These are phyloP conservation scores for Melampsora americana DNA, from an alignment of 1,284 basidiomycete genomes.

Conservation along the genomic window DNA sequence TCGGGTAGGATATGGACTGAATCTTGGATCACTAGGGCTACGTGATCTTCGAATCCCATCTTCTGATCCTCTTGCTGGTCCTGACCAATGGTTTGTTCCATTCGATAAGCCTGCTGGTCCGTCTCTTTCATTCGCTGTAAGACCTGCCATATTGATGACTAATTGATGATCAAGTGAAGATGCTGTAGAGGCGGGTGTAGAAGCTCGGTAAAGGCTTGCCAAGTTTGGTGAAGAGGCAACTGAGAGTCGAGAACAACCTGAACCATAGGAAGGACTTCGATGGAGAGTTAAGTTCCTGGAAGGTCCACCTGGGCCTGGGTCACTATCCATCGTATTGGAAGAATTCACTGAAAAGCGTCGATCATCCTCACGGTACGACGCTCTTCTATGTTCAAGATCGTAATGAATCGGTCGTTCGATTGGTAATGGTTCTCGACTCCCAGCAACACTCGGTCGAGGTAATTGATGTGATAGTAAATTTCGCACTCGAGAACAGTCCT, in stretches of 20 bases:
- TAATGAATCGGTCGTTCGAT: constrained; percentile 26
- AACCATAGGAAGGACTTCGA: constrained; percentile 39
- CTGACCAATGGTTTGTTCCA: constrained; percentile 6
- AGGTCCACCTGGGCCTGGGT: constrained; percentile 36
- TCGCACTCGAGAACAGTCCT: constrained; percentile 34
- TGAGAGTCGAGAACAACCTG: constrained; percentile 39
- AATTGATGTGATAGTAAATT: constrained; percentile 12
- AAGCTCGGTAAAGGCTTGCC: constrained; percentile 40
- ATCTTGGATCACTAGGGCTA: constrained; percentile 36
- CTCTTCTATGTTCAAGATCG: constrained; percentile 17
- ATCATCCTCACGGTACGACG: constrained; percentile 28
- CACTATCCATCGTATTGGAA: constrained; percentile 44
- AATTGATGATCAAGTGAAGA: constrained; percentile 44
- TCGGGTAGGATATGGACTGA: constrained; percentile 34
- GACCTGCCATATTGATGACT: constrained; percentile 38
- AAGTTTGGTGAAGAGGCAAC: constrained; percentile 44
- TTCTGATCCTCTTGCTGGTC: constrained; percentile 22
- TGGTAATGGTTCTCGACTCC: background rate
- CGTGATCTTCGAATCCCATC: constrained; percentile 32
- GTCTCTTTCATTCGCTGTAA: constrained; percentile 25
- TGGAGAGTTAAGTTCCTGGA: constrained; percentile 10
- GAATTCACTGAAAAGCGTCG: constrained; percentile 38
- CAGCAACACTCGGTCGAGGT: constrained; percentile 4
- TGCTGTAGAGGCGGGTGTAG: constrained; percentile 43
- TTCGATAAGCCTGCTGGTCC: background rate